Base-by-base conservation (phyloP, 306 rosid genomes). In the Cucumis melo region DNA sequence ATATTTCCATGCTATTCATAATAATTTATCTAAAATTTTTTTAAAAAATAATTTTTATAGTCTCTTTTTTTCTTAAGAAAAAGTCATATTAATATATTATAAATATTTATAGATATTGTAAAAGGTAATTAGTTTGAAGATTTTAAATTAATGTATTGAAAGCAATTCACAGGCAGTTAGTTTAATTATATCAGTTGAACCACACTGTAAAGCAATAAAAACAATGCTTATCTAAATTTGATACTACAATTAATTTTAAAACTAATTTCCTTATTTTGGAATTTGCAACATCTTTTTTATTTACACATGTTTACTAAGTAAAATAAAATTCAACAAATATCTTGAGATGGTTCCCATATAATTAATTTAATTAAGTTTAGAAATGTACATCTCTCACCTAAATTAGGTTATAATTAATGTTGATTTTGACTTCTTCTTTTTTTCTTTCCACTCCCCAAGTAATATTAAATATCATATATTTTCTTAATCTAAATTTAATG, bases 351-450 rank as follows among this genome's bases (percentile, higher is more conserved):
- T 46, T 71, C 27, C 20, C n/a, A 68, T 2, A 14, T 0, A 68
- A 68, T 68, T 41, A 39, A 44, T 48, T 55, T 74, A 74, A 20
- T 55, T 55, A 20, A 29, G 78, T 17, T 79, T 76, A 55, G 86
- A 79, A 66, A 71, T n/a, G 50, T 67, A 42, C 58, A 27, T 70
- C 68, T 62, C 73, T 62, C 74, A 77, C 80, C 81, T 54, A 77
- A 16, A 70, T 68, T 71, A 21, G 61, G 62, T 54, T 50, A 20
- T 11, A 41, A 4, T 38, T 58, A 62, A 73, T 24, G 57, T 27
- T 17, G 76, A 79, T 71, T 15, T 50, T 62, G 78, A 79, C 59
- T 38, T 56, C 39, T 36, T 24, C 10, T 29, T 1, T 5, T 24
- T 32, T 11, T 72, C 14, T 23, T 11, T 36, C 42, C 41, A 10